Percentiles rank a stretch among this genome's conserved stretches.
Conservation (phyloP, 371 early-diverging fungal species). For the Mucor mucedo region DNA sequence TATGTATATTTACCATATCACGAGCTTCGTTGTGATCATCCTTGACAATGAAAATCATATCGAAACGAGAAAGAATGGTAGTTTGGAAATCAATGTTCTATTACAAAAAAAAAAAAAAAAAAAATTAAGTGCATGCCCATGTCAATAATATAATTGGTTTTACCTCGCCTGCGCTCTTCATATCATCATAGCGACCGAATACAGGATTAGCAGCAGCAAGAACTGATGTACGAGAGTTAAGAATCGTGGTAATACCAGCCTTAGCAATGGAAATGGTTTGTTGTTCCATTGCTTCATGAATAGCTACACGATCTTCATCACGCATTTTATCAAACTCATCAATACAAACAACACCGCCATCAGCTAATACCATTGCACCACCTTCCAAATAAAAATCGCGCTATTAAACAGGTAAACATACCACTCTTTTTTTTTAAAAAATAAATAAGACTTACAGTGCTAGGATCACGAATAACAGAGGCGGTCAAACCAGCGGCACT, state of each 20-base stretch:
- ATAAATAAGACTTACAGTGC: slow-evolving; percentile 61
- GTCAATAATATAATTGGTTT: not conserved
- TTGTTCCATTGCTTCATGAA: slow-evolving; percentile 99
- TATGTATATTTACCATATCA: slow-evolving; percentile 65
- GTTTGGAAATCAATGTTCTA: slow-evolving; percentile 99
- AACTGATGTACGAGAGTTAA: slow-evolving; percentile 98
- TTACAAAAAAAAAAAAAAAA: not conserved
- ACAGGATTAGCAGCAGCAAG: slow-evolving; percentile 99
- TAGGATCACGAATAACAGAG: slow-evolving; percentile 91
- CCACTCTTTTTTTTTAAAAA: not conserved
- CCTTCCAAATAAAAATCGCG: slow-evolving; percentile 99
- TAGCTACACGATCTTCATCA: slow-evolving; percentile 99
- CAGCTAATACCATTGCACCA: slow-evolving; percentile 99
- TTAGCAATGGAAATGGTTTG: slow-evolving; percentile 99
- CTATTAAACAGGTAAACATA: slow-evolving; percentile 31
- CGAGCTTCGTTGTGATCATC: slow-evolving; percentile 88
- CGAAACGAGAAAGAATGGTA: slow-evolving; percentile 97
- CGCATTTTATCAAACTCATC: slow-evolving; percentile 99
- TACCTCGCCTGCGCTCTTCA: slow-evolving; percentile 91
- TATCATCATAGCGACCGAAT: slow-evolving; percentile 99
- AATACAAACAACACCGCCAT: slow-evolving; percentile 99
- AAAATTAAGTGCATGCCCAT: not conserved
- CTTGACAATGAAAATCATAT: slow-evolving; percentile 96
- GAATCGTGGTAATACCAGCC: slow-evolving; percentile 99
- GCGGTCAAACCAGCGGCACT: slow-evolving; percentile 99